Evolutionary conservation across 208 protist species (phyloP), one percentile per base, ranked within the genome.

Genomic region (Jaenimonas drosophilae): DNA sequence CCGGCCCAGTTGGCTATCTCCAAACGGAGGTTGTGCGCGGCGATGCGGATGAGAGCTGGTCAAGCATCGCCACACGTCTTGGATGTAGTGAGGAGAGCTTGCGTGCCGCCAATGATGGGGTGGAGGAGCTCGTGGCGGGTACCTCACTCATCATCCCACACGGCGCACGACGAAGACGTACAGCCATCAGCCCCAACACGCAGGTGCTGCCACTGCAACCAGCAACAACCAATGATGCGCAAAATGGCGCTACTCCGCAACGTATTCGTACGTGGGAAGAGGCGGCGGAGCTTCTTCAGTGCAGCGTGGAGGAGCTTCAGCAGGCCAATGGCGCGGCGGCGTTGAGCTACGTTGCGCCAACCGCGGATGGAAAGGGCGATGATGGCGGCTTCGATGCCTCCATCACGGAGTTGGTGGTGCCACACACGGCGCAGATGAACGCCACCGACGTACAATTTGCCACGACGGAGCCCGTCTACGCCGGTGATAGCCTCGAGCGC

Each of bases 231-330:
- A 50, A 58, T 45, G 54, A 14, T n/a, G n/a, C n/a, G n/a, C n/a
- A n/a, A n/a, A n/a, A n/a, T n/a, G n/a, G n/a, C n/a, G n/a, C n/a
- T n/a, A n/a, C n/a, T n/a, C n/a, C n/a, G n/a, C n/a, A n/a, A n/a
- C n/a, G n/a, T n/a, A 54, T 69, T 32, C 30, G 21, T 19, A 77
- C 53, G 4, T 92, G 84, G 80, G 66, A 68, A 25, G 63, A 78
- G 48, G 84, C 84, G 11, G 84, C 84, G 14, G 51, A 51, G 17
- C 17, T 80, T 1, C 57, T 92, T 4, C 76, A 59, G n/a, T 92
- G 84, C 60, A 73, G 63, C 0, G 74, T 89, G 16, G 78, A 92
- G 41, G 78, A 92, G 47, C 39, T 92, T n/a, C 84, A 93, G 61
- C 70, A 83, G 33, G 68, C 63, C 1, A 89, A 89, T 38, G 68